Conservation (phyloP, 106 monocot species). For the Allium cepa region DNA sequence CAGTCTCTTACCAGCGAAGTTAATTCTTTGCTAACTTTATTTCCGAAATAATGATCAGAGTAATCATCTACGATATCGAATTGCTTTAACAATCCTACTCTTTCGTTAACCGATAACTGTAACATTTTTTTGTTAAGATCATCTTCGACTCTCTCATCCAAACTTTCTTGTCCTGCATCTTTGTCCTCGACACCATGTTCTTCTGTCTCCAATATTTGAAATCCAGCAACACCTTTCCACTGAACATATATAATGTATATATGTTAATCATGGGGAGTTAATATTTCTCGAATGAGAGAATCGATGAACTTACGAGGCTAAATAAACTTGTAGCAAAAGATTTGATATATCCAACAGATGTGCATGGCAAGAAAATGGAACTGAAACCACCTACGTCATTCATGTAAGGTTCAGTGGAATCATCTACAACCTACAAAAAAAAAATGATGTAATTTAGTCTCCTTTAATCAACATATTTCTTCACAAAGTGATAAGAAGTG, state of each 20-base stretch:
- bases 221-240: constrained; percentile 16
- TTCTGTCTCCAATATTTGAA: constrained; percentile 18
- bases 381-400: constrained; percentile 24
- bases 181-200: constrained; percentile 13
- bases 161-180: constrained; percentile 7
- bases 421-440: constrained; percentile 18
- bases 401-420: constrained; percentile 21
- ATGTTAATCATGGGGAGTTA: neutral
- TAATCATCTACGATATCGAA: constrained; percentile 69
- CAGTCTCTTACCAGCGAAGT: constrained; percentile 22
- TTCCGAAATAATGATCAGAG: constrained; percentile 78
- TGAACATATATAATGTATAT: constrained; percentile 4
- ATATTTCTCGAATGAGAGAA: neutral
- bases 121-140: constrained; percentile 6
- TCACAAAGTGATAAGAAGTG: too few relatives aligned
- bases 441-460: neutral
- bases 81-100: constrained; percentile 29
- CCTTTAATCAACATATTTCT: neutral
- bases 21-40: constrained; percentile 14
- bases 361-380: constrained; percentile 23
- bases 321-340: constrained; percentile 40
- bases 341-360: constrained; percentile 32
- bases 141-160: constrained; percentile 8
- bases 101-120: constrained; percentile 10
- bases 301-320: constrained; percentile 12